These are phyloP conservation scores for Pichia eremophila DNA, from an alignment of 805 yeast species.

Conservation along the genomic window DNA sequence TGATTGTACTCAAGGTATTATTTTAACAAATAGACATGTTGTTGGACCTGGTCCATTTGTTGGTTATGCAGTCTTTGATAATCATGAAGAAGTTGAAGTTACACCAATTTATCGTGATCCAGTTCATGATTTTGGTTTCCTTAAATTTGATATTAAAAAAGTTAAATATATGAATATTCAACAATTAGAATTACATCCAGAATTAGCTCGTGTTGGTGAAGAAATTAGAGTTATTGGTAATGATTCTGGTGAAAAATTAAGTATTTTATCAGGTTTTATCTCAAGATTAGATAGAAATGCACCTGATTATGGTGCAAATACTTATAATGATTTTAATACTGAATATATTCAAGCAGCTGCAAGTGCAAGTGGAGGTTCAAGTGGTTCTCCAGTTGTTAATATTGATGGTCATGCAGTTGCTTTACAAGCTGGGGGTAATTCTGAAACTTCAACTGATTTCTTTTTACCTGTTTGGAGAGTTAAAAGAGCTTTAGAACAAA, in stretches of 20 bases:
- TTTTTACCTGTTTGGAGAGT: constrained; percentile 83
- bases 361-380: constrained; percentile 89
- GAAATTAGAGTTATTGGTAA: constrained; percentile 94
- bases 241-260: constrained; percentile 90
- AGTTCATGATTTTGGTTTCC: constrained; percentile 88
- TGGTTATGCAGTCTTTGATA: constrained; percentile 87
- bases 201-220: constrained; percentile 80
- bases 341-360: constrained; percentile 96
- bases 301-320: constrained; percentile 82
- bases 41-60: constrained; percentile 93
- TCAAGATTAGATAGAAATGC: constrained; percentile 85
- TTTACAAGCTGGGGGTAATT: constrained; percentile 87
- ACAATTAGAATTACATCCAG: constrained; percentile 65
- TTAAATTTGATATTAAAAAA: constrained; percentile 61
- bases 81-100: constrained; percentile 87
- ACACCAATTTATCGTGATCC: constrained; percentile 87
- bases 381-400: constrained; percentile 94
- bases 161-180: constrained; percentile 67
- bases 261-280: constrained; percentile 81
- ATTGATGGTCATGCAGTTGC: constrained; percentile 84
- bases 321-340: constrained; percentile 88
- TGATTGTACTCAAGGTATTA: constrained; percentile 71
- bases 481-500: constrained; percentile 65
- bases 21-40: constrained; percentile 87
- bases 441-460: constrained; percentile 88